These are phyloP conservation scores for Colletotrichum karsti DNA, from an alignment of 2,329 filamentous ascomycete genomes.

Conservation along the genomic window DNA sequence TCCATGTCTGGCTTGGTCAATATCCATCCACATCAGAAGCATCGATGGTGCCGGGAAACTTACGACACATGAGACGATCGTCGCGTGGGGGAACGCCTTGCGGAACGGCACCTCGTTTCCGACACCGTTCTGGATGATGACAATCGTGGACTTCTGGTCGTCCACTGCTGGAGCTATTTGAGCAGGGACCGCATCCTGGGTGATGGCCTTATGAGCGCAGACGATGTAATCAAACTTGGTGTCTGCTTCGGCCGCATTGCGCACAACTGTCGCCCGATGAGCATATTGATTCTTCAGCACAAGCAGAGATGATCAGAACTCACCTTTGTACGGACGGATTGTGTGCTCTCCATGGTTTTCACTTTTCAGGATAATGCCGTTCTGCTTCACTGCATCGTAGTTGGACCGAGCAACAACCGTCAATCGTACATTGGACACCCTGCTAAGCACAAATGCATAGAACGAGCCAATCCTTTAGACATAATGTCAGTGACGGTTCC, in stretches of 20 bases:
- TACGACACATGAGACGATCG: slow-evolving; percentile 65
- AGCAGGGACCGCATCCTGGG: slow-evolving; percentile 46
- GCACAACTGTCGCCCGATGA: slow-evolving; percentile 44
- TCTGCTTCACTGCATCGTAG: slow-evolving; percentile 59
- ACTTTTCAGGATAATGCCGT: slow-evolving; percentile 63
- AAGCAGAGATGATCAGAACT: not conserved
- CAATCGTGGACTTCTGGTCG: slow-evolving; percentile 55
- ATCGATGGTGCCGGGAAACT: slow-evolving; percentile 30
- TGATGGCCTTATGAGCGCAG: slow-evolving; percentile 63
- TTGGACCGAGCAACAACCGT: slow-evolving; percentile 70
- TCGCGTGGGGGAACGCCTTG: slow-evolving; percentile 55
- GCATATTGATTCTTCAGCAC: too few species aligned
- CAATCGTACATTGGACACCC: slow-evolving; percentile 53
- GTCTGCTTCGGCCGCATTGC: slow-evolving; percentile 53
- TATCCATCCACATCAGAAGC: not conserved
- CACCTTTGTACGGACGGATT: slow-evolving; percentile 55
- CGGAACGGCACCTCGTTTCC: slow-evolving; percentile 65
- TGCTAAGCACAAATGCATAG: slow-evolving; percentile 62
- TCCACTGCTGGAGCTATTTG: slow-evolving; percentile 45
- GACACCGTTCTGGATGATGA: slow-evolving; percentile 70
- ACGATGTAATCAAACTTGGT: slow-evolving; percentile 63
- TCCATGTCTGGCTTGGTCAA: slow-evolving; percentile 51
- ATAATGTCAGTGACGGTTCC: not conserved
- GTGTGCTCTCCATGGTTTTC: slow-evolving; percentile 63
- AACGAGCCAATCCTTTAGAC: slow-evolving; percentile 61